A percentile compares a stretch with the other conserved stretches of the same genome.
These are phyloP conservation scores for Penicillium macrosclerotiorum DNA, from an alignment of 495 filamentous ascomycete species.

Conservation along the genomic window DNA sequence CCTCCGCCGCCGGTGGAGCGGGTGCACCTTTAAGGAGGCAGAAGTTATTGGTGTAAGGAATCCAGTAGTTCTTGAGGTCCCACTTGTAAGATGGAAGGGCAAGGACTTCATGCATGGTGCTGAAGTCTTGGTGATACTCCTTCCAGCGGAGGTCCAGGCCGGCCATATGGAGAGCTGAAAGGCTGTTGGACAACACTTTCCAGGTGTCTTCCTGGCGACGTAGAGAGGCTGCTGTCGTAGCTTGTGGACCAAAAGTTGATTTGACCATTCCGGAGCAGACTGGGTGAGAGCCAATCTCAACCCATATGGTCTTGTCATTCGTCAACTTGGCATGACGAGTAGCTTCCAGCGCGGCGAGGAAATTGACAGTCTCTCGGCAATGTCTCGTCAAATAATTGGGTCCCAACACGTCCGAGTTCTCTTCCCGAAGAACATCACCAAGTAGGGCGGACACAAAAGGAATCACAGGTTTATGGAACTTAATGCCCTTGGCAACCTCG, in stretches of 20 bases:
- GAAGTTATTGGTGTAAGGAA: constrained; percentile 66
- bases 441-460: constrained; percentile 71
- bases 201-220: constrained; percentile 58
- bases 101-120: constrained; percentile 56
- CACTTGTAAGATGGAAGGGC: constrained; percentile 73
- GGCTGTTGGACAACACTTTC: constrained; percentile 58
- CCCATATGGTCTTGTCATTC: constrained; percentile 44
- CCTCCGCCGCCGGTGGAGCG: constrained; percentile 18
- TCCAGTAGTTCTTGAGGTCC: constrained; percentile 82
- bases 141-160: constrained; percentile 73
- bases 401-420: constrained; percentile 49
- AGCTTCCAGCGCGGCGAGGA: constrained; percentile 60
- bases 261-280: constrained; percentile 70
- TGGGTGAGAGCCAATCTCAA: constrained; percentile 70
- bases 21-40: constrained; percentile 46
- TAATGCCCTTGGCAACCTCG: constrained; percentile 53
- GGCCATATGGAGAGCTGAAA: constrained; percentile 59
- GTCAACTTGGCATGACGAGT: constrained; percentile 47
- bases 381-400: constrained; percentile 63
- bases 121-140: constrained; percentile 75
- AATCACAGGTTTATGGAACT: constrained; percentile 59
- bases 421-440: constrained; percentile 55
- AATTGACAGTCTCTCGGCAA: constrained; percentile 71
- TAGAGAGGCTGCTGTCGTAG: constrained; percentile 58
- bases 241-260: constrained; percentile 57